Percentiles rank a stretch among this genome's conserved stretches.
Evolutionary conservation across 257 asterid species (phyloP).

Genomic region (Anisodus tanguticus): DNA sequence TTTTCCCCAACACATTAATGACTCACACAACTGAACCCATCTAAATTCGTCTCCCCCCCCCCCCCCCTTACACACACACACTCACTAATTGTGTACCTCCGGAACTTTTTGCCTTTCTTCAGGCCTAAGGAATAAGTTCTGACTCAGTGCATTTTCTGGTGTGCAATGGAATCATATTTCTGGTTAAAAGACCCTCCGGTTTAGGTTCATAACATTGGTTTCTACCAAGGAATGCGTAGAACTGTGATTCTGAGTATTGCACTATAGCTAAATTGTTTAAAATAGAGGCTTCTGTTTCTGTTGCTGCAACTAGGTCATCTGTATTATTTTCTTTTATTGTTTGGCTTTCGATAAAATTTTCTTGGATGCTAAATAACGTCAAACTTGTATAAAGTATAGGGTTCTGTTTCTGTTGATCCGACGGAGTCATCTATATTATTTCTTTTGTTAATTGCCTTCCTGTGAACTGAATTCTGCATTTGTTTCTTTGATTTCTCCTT

Average conservation of each 20-base stretch:
- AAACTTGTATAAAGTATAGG: background rate
- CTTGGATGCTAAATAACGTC: background rate
- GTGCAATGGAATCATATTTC: background rate
- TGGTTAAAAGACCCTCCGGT: background rate
- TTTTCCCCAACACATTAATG: no score
- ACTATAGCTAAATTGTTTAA: background rate
- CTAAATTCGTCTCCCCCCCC: no score
- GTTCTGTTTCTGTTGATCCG: background rate
- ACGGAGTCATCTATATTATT: background rate
- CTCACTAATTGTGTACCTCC: no score
- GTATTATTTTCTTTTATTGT: constrained; percentile 4
- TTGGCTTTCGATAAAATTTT: background rate
- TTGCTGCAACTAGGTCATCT: constrained; percentile 6
- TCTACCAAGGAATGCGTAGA: background rate
- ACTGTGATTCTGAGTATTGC: background rate
- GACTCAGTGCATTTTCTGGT: background rate
- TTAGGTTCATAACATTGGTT: background rate
- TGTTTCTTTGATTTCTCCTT: constrained; percentile 35
- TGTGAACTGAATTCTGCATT: constrained; percentile 38
- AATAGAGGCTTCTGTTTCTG: background rate
- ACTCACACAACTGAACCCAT: no score
- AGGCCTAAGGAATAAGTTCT: background rate
- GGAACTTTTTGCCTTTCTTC: no score
- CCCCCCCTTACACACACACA: no score
- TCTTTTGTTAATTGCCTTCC: constrained; percentile 27